Percentiles rank a stretch among this genome's conserved stretches.
These are phyloP conservation scores for Aureobasidium sp. DNA, from an alignment of 2,329 filamentous ascomycete species.

Conservation along the genomic window DNA sequence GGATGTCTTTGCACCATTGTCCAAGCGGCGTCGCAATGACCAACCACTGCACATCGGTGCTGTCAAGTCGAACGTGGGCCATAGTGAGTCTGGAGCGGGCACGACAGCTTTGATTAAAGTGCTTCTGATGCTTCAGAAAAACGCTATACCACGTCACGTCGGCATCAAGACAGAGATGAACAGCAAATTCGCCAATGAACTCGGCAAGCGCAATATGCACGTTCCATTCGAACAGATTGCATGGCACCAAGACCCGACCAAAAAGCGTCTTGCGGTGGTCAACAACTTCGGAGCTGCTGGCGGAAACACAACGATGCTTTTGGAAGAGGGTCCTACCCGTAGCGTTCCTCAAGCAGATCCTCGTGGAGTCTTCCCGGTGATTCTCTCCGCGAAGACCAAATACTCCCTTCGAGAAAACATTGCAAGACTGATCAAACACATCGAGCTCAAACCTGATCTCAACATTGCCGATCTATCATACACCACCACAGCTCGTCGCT, in stretches of 20 bases:
- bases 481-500: background rate
- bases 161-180: constrained; percentile 60
- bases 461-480: background rate
- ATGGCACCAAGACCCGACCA: background rate
- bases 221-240: background rate
- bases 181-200: constrained; percentile 25
- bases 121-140: constrained; percentile 57
- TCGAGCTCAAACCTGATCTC: background rate
- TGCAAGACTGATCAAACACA: background rate
- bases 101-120: constrained; percentile 58
- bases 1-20: constrained; percentile 18
- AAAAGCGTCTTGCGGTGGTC: constrained; percentile 38
- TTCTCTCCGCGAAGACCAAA: constrained; percentile 51
- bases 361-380: constrained; percentile 51
- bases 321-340: constrained; percentile 52
- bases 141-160: constrained; percentile 56
- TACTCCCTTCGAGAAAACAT: constrained; percentile 47
- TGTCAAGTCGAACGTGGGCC: constrained; percentile 26
- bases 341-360: constrained; percentile 37
- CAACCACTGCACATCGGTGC: constrained; percentile 15
- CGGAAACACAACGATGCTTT: constrained; percentile 60
- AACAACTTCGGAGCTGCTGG: constrained; percentile 69
- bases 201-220: background rate
- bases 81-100: constrained; percentile 25
- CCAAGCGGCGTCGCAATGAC: background rate